Evolutionary conservation across 176 grass and related monocot genomes (phyloP).

Genomic region (Carex parvula): DNA sequence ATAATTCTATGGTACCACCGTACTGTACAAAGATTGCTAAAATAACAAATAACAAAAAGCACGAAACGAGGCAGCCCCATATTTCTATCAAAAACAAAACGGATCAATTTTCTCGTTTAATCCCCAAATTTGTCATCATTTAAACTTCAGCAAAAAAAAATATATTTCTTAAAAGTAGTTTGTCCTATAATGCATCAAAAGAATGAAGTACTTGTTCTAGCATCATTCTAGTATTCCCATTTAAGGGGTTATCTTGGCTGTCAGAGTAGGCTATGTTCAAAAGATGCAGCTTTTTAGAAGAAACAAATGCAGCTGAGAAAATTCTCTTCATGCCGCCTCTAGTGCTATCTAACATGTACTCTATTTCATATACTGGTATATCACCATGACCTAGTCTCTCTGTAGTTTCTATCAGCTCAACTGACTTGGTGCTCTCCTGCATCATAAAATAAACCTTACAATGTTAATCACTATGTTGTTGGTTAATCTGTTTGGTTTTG

Average conservation of each 20-base stretch:
- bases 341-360: slow-evolving; percentile 73
- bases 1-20: neutral
- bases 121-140: neutral
- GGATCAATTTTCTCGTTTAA: neutral
- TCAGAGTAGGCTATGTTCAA: slow-evolving; percentile 76
- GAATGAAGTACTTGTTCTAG: slow-evolving; percentile 86
- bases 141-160: neutral
- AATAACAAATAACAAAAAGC: neutral
- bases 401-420: slow-evolving; percentile 46
- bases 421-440: slow-evolving; percentile 80
- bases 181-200: slow-evolving; percentile 63
- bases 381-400: slow-evolving; percentile 59
- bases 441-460: neutral
- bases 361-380: slow-evolving; percentile 69
- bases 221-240: slow-evolving; percentile 48
- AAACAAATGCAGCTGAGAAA: slow-evolving; percentile 74
- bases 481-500: neutral
- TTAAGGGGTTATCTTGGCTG: slow-evolving; percentile 55
- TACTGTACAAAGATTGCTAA: neutral
- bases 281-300: slow-evolving; percentile 76
- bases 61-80: neutral
- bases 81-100: neutral
- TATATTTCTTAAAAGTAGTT: neutral
- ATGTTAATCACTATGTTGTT: neutral
- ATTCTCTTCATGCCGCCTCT: slow-evolving; percentile 90